Evolutionary conservation across 306 rosid species (phyloP), one percentile per base, ranked within the genome.

Genomic region (Dalbergia oliveri): DNA sequence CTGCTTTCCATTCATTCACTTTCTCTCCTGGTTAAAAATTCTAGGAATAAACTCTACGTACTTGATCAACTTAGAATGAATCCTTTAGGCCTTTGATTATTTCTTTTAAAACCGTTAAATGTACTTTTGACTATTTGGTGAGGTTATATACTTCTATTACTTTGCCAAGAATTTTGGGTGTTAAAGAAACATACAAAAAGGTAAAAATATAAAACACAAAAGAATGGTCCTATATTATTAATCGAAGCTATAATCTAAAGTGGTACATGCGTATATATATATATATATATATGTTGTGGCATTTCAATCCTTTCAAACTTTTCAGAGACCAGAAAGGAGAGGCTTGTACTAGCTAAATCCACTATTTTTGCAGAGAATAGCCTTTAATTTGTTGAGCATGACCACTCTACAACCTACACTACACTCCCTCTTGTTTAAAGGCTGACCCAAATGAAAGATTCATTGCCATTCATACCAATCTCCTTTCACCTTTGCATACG

Each of bases 221-320:
- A 43, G 68, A 34, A 33, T 12, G 41, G 61, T 51, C 44, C 43
- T 70, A 15, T 13, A 4, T 37, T 18, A 4, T 51, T 49, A 33
- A 47, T 69, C 14, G 6, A 4, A 37, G 41, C 21, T 60, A 35
- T 79, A 23, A 35, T 8, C 50, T 26, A 73, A 63, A 18, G n/a
- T 45, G 59, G 79, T 70, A 80, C 54, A 69, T 67, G 57, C 59
- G 58, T 35, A 39, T 57, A 61, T 50, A 71, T 76, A 66, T 35
- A 39, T 57, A 61, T 50, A 66, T 35, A 39, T 57, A 61, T 50
- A 71, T 76, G 43, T 66, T 39, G 15, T 76, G 89, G 59, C 91
- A 67, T 79, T 87, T 85, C 89, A 85, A 72, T 71, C 84, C 69
- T 77, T 77, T 79, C 78, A 79, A 61, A 73, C 82, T 75, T 75